A percentile compares a stretch with the other conserved stretches of the same genome.
Conservation (phyloP, 2,329 filamentous ascomycete species). For the Trichophyton simii region DNA sequence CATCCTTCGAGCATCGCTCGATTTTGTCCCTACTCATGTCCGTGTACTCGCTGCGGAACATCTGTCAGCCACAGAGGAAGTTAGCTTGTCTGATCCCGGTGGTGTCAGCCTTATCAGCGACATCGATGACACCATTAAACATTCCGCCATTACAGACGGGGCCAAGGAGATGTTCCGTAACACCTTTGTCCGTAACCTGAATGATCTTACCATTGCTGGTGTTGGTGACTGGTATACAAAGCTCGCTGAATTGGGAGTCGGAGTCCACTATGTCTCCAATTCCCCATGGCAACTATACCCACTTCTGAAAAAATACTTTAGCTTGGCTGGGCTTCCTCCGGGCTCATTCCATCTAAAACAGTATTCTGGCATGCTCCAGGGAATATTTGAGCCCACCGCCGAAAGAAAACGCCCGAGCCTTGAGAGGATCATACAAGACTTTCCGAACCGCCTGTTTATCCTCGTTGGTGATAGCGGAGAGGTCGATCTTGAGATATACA, state of each 20-base stretch:
- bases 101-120: conserved; percentile 93
- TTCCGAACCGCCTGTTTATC: conserved; percentile 78
- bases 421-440: conserved; percentile 75
- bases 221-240: conserved; percentile 79
- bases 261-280: conserved; percentile 96
- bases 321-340: conserved; percentile 62
- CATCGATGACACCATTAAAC: conserved; percentile 94
- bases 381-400: conserved; percentile 93
- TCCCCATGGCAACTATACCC: conserved; percentile 97
- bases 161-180: conserved; percentile 93
- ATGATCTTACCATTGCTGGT: conserved; percentile 69
- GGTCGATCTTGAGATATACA: conserved; percentile 93
- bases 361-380: conserved; percentile 92
- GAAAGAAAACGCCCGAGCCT: conserved; percentile 85
- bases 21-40: conserved; percentile 83
- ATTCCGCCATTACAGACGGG: conserved; percentile 77
- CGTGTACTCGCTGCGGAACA: conserved; percentile 75
- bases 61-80: conserved; percentile 65
- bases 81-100: conserved; percentile 61
- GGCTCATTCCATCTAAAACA: conserved; percentile 94
- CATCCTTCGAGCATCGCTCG: conserved; percentile 60
- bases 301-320: conserved; percentile 74
- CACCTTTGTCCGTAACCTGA: conserved; percentile 78
- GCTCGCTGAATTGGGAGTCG: conserved; percentile 67
- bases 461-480: conserved; percentile 93